Evolutionary conservation across 345 rosid species (phyloP), one percentile per base, ranked within the genome.

Genomic region (Eucalyptus regnans): DNA sequence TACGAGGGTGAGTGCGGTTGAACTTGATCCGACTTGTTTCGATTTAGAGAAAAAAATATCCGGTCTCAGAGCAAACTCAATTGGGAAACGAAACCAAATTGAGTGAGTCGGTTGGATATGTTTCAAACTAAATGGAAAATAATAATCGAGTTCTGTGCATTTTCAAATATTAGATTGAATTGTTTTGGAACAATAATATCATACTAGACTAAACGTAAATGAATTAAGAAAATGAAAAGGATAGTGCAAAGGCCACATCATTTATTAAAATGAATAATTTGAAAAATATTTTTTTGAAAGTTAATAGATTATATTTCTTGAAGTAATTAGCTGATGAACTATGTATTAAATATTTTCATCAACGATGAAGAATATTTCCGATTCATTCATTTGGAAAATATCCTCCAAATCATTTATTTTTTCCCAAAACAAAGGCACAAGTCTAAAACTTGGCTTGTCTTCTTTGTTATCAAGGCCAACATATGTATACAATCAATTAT

Each of bases 1-100:
- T 64, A 31, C 3, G 4, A 4, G 41, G 2, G 4, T 17, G 10
- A n/a, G 41, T 2, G 5, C 3, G 11, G 5, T 15, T 7, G 1
- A 2, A 64, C 41, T 6, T 8, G 9, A n/a, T 15, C 6, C 17
- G 20, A n/a, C 11, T 64, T 16, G 14, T 62, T 62, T 62, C 0
- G 16, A 29, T 62, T 29, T 0, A 5, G 2, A 2, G 4, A 64
- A 64, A 64, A 64, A 31, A 14, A 10, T 4, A 27, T n/a, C 9
- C 7, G 3, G 7, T 64, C 3, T n/a, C 31, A 13, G 7, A 6
- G 16, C 16, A 27, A 27, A 62, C 1, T 0, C 31, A 29, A 62
- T 16, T 16, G 22, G 22, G 22, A 18, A 71, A 71, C 1, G 81
- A 20, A 37, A 37, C 4, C 81, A 10, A 11, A 76, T 71, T 37